A percentile compares a stretch with the other conserved stretches of the same genome.
phyloP scores from a whole-genome alignment of 2,329 filamentous ascomycete species.

The Colletotrichum filicis region DNA sequence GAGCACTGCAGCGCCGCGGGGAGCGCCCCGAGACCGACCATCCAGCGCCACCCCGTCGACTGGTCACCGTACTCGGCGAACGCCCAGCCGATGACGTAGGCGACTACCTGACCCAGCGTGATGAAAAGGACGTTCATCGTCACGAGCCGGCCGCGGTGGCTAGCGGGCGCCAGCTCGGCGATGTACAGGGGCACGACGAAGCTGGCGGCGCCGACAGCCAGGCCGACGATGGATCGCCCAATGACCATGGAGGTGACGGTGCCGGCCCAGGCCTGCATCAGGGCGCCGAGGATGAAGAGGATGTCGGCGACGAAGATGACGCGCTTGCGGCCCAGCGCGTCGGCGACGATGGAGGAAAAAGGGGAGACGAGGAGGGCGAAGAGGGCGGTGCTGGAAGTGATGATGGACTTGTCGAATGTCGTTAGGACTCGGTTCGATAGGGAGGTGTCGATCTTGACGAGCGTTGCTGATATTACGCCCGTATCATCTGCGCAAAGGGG shows the following conservation, averaged over 20 bases:
- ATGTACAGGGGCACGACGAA: slow-evolving; percentile 91
- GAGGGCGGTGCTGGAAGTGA: slow-evolving; percentile 76
- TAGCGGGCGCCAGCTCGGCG: slow-evolving; percentile 82
- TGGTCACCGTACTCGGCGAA: slow-evolving; percentile 67
- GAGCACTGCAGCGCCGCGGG: slow-evolving; percentile 79
- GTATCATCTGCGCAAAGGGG: slow-evolving; percentile 64
- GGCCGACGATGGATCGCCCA: slow-evolving; percentile 76
- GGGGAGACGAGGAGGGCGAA: slow-evolving; percentile 74
- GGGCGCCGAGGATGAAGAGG: slow-evolving; percentile 75
- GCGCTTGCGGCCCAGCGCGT: slow-evolving; percentile 68
- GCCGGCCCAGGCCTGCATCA: slow-evolving; percentile 69
- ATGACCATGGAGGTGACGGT: slow-evolving; percentile 73
- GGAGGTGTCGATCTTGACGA: slow-evolving; percentile 71
- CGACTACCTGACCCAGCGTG: slow-evolving; percentile 88
- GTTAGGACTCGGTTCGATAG: slow-evolving; percentile 67
- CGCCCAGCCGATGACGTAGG: slow-evolving; percentile 85
- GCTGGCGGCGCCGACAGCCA: slow-evolving; percentile 79
- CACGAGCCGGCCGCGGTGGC: slow-evolving; percentile 81
- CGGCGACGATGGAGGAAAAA: slow-evolving; percentile 72
- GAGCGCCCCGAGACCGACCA: slow-evolving; percentile 85
- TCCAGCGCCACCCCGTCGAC: slow-evolving; percentile 83
- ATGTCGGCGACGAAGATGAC: slow-evolving; percentile 73
- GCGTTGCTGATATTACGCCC: slow-evolving; percentile 75
- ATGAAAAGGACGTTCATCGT: slow-evolving; percentile 86
- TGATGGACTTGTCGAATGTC: slow-evolving; percentile 75